phyloP scores from a whole-genome alignment of 768 basidiomycete species.

The Mycena filopes region DNA sequence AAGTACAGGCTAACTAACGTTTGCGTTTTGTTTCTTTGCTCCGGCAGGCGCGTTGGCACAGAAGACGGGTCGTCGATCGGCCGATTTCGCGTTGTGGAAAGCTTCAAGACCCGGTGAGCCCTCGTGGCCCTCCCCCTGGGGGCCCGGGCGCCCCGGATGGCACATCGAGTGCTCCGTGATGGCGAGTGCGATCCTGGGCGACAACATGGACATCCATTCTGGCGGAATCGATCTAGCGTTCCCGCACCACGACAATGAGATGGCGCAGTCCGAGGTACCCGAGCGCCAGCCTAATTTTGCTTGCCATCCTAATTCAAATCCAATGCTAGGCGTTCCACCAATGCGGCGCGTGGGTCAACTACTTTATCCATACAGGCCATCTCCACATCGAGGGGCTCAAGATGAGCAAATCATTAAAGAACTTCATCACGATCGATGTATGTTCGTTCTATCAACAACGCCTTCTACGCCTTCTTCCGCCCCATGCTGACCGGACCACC shows the following conservation, averaged over 20 bases:
- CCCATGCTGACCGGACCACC: constrained; percentile 25
- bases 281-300: background rate
- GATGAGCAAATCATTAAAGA: constrained; percentile 99
- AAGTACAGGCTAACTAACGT: constrained; percentile 37
- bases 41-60: constrained; percentile 64
- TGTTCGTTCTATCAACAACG: constrained; percentile 41
- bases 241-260: constrained; percentile 99
- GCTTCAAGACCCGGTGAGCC: constrained; percentile 96
- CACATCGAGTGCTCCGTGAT: constrained; percentile 99
- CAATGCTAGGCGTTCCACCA: constrained; percentile 97
- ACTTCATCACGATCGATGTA: constrained; percentile 97
- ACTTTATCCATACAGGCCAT: constrained; percentile 98
- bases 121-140: constrained; percentile 97
- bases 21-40: constrained; percentile 7
- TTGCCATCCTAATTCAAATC: too few species aligned
- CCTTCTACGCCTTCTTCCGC: constrained; percentile 16
- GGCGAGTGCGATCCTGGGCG: constrained; percentile 91
- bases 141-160: constrained; percentile 96
- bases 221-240: constrained; percentile 98
- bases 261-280: constrained; percentile 93
- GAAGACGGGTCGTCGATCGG: constrained; percentile 75
- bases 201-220: constrained; percentile 96
- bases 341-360: constrained; percentile 95
- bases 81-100: constrained; percentile 99
- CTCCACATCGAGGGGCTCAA: constrained; percentile 98